A percentile compares a stretch with the other conserved stretches of the same genome.
Evolutionary conservation across 345 rosid species (phyloP).

Genomic region (Eucalyptus erythrocorys): DNA sequence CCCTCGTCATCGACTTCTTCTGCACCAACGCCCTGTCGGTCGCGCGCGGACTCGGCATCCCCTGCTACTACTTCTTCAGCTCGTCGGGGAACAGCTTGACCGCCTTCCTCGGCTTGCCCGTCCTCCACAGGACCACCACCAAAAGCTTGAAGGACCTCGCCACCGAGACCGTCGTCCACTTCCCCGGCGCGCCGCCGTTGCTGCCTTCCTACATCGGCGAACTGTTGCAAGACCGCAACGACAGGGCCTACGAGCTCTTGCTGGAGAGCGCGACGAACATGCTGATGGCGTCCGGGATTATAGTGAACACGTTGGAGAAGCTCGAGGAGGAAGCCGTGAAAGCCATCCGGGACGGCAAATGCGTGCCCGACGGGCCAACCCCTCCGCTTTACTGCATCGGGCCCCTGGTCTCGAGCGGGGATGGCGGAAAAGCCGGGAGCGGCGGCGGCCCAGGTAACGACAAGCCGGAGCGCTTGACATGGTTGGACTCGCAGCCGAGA

Average conservation of each 20-base stretch:
- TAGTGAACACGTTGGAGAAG: no score
- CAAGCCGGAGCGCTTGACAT: slow-evolving; percentile 1
- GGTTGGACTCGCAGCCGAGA: slow-evolving; percentile 31
- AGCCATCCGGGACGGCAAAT: not conserved
- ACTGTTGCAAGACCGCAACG: not conserved
- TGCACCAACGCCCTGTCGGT: no score
- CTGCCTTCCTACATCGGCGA: accelerated
- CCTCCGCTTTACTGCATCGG: not conserved
- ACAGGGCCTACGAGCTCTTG: not conserved
- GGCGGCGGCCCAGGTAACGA: not conserved
- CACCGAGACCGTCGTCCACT: no score
- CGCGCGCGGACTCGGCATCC: no score
- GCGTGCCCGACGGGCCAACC: not conserved
- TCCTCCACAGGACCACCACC: no score
- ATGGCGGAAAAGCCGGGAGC: not conserved
- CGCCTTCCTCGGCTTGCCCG: no score
- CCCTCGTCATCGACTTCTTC: no score
- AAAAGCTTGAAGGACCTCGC: no score
- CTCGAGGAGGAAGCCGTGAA: not conserved
- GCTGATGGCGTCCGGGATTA: not conserved
- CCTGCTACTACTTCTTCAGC: no score
- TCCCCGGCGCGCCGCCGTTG: no score
- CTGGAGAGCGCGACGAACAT: not conserved
- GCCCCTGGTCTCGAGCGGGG: not conserved
- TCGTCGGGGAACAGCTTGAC: accelerated